A percentile compares a stretch with the other conserved stretches of the same genome.
phyloP scores from a whole-genome alignment of 148 eudicot species.

The Vaccinium myrtillus region DNA sequence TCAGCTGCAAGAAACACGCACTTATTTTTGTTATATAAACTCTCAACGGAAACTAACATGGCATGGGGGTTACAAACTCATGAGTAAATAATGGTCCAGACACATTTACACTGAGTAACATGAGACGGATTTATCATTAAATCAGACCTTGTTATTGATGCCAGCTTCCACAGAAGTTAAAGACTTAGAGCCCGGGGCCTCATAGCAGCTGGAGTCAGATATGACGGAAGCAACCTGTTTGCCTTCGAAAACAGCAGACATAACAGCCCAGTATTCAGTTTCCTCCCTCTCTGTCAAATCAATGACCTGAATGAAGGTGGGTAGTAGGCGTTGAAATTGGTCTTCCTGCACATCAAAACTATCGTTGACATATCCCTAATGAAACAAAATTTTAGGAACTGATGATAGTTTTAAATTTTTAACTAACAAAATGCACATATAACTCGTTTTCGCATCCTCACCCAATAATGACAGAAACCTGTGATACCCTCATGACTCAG shows the following conservation, averaged over 20 bases:
- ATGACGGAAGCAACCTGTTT: conserved; percentile 45
- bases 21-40: neutral
- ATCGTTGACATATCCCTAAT: neutral
- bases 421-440: neutral
- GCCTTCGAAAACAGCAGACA: conserved; percentile 83
- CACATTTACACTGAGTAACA: neutral
- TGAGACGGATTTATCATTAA: neutral
- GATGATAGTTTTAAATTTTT: neutral
- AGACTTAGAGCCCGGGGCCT: conserved; percentile 24
- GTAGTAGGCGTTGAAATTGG: conserved; percentile 82
- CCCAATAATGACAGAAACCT: neutral
- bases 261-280: conserved; percentile 68
- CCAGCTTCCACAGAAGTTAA: conserved; percentile 41
- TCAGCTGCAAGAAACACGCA: neutral
- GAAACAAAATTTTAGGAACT: neutral
- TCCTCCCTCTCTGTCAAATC: conserved; percentile 75
- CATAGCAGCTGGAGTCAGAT: conserved; percentile 36
- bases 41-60: neutral
- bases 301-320: conserved; percentile 87
- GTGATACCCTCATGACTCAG: neutral
- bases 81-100: neutral
- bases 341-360: conserved; percentile 64
- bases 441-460: no score
- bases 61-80: neutral
- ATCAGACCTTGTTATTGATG: conserved; percentile 77